Evolutionary conservation across 306 rosid species (phyloP).

Genomic region (Malus domestica): DNA sequence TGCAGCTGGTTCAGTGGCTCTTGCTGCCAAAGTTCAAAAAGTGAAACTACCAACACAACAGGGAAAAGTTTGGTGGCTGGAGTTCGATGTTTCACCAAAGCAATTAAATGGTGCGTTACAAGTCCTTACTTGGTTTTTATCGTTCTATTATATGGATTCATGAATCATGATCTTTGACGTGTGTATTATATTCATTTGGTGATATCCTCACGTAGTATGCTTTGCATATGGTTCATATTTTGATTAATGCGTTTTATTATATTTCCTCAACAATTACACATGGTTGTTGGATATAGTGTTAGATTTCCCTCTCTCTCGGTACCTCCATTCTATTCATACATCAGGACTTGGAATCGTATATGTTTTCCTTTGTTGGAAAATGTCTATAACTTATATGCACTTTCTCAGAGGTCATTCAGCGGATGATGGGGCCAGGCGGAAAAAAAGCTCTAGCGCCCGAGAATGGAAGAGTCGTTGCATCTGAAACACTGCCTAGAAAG

Average conservation of each 20-base stretch:
- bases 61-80: slow-evolving; percentile 45
- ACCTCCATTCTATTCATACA: background rate
- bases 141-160: background rate
- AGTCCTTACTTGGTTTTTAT: background rate
- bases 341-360: background rate
- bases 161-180: background rate
- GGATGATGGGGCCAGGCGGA: slow-evolving; percentile 31
- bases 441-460: slow-evolving; percentile 17
- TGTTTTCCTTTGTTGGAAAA: background rate
- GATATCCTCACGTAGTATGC: background rate
- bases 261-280: background rate
- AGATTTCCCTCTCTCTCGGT: background rate
- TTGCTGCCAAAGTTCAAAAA: slow-evolving; percentile 42
- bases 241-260: background rate
- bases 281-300: background rate
- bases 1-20: slow-evolving; percentile 48
- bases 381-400: background rate
- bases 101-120: slow-evolving; percentile 34
- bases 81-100: slow-evolving; percentile 39
- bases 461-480: slow-evolving; percentile 12
- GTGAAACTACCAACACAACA: slow-evolving; percentile 37
- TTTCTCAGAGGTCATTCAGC: slow-evolving; percentile 36
- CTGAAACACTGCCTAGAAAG: slow-evolving; percentile 17
- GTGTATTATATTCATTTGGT: background rate
- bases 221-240: background rate